Conservation (phyloP, 2,329 filamentous ascomycete species). For the Colletotrichum sojae region DNA sequence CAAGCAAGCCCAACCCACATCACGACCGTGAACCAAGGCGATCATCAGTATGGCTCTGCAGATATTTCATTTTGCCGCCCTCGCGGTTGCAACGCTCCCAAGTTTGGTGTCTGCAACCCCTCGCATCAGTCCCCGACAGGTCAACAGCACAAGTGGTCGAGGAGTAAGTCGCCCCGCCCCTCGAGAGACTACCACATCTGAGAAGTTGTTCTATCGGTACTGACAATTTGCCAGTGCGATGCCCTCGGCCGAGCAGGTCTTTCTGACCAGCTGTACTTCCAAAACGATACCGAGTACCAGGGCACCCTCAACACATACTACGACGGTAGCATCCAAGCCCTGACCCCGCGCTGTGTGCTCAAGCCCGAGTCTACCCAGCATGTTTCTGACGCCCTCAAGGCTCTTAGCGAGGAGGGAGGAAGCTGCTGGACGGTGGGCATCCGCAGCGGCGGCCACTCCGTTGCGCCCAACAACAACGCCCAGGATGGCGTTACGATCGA, state of each 20-base stretch:
- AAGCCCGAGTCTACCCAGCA: constrained; percentile 23
- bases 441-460: constrained; percentile 54
- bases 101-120: constrained; percentile 4
- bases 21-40: neutral
- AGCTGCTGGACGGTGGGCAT: constrained; percentile 54
- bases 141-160: constrained; percentile 2
- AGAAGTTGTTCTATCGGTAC: neutral
- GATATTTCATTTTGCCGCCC: neutral
- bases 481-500: constrained; percentile 34
- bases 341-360: constrained; percentile 29
- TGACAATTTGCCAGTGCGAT: neutral
- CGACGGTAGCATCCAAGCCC: constrained; percentile 9
- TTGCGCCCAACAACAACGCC: constrained; percentile 50
- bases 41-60: neutral
- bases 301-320: constrained; percentile 23
- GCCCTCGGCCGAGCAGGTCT: constrained; percentile 23
- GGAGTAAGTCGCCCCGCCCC: neutral
- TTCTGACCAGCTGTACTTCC: constrained; percentile 20
- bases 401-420: constrained; percentile 9
- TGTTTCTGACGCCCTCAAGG: constrained; percentile 11
- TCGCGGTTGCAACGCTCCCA: neutral
- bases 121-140: neutral
- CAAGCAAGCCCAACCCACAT: neutral
- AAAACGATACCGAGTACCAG: constrained; percentile 12
- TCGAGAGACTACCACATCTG: neutral